Conservation (phyloP, 2,329 filamentous ascomycete genomes). For the Talaromyces sp. region DNA sequence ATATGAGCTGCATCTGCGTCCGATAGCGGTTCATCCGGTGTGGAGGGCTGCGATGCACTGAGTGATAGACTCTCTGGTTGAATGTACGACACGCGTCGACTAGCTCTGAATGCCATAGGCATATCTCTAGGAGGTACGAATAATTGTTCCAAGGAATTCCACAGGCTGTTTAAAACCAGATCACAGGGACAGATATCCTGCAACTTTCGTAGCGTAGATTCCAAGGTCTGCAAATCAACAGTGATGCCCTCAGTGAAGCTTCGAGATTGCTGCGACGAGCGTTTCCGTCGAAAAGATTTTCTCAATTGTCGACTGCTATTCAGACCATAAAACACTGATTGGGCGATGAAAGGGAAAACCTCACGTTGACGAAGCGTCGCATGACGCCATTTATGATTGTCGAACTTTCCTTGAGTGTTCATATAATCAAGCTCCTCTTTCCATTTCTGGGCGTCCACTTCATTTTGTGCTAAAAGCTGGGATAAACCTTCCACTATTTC, state of each 20-base stretch:
- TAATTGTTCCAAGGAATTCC: slow-evolving; percentile 40
- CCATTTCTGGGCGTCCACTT: slow-evolving; percentile 41
- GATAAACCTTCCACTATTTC: slow-evolving; percentile 40
- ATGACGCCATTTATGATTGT: slow-evolving; percentile 39
- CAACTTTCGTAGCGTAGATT: slow-evolving; percentile 36
- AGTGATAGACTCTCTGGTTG: slow-evolving; percentile 25
- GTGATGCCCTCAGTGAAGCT: slow-evolving; percentile 16
- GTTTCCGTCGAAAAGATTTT: slow-evolving; percentile 38
- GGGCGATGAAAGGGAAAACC: slow-evolving; percentile 43
- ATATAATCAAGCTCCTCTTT: slow-evolving; percentile 39
- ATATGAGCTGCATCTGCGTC: slow-evolving; percentile 43
- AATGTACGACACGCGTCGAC: slow-evolving; percentile 33
- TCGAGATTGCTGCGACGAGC: slow-evolving; percentile 12
- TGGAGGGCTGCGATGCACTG: not conserved
- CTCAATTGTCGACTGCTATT: slow-evolving; percentile 43
- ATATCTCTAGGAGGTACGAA: slow-evolving; percentile 42
- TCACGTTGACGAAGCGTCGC: slow-evolving; percentile 39
- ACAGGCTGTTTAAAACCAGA: slow-evolving; percentile 43
- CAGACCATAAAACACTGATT: slow-evolving; percentile 47
- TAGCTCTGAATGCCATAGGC: slow-evolving; percentile 22
- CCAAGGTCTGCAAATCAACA: slow-evolving; percentile 35
- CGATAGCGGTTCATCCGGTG: slow-evolving; percentile 34
- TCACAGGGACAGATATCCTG: slow-evolving; percentile 42
- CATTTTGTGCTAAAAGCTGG: slow-evolving; percentile 36
- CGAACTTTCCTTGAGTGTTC: slow-evolving; percentile 37